phyloP scores from a whole-genome alignment of 192 early-diverging fungal species.

The Diversispora epigaea region DNA sequence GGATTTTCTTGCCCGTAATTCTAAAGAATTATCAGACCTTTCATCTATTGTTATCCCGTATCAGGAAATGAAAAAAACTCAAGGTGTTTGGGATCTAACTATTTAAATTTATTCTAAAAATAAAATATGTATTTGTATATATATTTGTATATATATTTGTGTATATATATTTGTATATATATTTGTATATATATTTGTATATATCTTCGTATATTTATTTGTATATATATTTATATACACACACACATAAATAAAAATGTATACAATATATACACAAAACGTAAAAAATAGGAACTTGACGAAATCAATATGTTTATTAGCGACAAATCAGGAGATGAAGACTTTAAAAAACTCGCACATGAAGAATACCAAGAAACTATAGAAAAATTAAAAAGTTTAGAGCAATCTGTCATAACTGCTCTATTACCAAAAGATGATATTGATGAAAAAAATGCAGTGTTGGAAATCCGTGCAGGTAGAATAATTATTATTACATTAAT shows the following conservation, averaged over 20 bases:
- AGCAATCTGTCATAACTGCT: conserved; percentile 55
- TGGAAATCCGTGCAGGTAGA: conserved; percentile 73
- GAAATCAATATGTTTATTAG: conserved; percentile 41
- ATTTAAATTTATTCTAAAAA: neutral
- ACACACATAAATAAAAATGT: too few species aligned
- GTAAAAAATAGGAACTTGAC: conserved; percentile 17
- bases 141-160: too few species aligned
- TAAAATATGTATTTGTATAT: too few species aligned
- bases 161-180: neutral
- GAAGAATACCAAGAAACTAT: conserved; percentile 58
- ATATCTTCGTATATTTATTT: too few species aligned
- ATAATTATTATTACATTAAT: neutral
- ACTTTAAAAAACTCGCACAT: conserved; percentile 56
- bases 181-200: neutral
- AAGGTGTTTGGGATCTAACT: neutral
- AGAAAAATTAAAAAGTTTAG: conserved; percentile 43
- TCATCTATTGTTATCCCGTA: conserved; percentile 17
- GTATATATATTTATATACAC: neutral
- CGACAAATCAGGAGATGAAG: conserved; percentile 44
- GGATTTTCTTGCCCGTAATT: conserved; percentile 11
- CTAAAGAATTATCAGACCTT: conserved; percentile 33
- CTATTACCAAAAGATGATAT: conserved; percentile 68
- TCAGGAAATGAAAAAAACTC: conserved; percentile 21
- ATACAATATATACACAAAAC: neutral
- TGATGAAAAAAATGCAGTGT: conserved; percentile 66